phyloP scores from a whole-genome alignment of 306 rosid genomes.

The Cucurbita argyrosperma region DNA sequence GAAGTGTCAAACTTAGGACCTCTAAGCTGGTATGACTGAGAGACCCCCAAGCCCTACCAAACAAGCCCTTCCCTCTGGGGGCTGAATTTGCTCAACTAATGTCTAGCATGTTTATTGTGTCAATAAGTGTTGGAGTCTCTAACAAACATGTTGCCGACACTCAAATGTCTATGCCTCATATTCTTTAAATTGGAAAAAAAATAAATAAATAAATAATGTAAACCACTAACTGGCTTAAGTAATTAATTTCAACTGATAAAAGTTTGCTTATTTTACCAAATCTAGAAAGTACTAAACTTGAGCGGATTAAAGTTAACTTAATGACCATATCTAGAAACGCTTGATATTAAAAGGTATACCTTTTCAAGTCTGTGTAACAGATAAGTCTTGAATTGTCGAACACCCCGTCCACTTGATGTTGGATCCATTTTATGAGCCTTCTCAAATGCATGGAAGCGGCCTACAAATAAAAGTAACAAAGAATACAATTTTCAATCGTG shows the following conservation, averaged over 20 bases:
- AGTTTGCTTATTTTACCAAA: background rate
- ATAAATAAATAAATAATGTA: no score
- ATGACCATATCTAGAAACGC: background rate
- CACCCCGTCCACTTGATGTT: constrained; percentile 79
- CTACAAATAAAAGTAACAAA: constrained; percentile 24
- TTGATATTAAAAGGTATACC: constrained; percentile 27
- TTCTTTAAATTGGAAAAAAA: background rate
- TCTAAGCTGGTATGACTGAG: background rate
- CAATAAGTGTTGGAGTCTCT: background rate
- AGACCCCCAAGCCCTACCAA: background rate
- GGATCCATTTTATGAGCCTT: constrained; percentile 72
- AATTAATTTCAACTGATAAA: background rate
- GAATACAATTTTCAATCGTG: background rate
- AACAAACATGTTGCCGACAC: background rate
- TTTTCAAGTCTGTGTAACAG: constrained; percentile 65
- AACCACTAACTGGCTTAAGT: background rate
- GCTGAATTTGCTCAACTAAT: background rate
- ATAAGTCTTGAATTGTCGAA: constrained; percentile 87
- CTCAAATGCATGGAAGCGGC: constrained; percentile 96
- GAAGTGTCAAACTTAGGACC: background rate
- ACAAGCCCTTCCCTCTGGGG: background rate
- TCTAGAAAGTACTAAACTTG: background rate
- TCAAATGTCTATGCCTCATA: background rate
- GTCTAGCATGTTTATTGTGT: background rate
- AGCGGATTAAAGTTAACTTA: background rate